Conservation (phyloP, 129 eudicot genomes). For the Centaurea solstitialis region DNA sequence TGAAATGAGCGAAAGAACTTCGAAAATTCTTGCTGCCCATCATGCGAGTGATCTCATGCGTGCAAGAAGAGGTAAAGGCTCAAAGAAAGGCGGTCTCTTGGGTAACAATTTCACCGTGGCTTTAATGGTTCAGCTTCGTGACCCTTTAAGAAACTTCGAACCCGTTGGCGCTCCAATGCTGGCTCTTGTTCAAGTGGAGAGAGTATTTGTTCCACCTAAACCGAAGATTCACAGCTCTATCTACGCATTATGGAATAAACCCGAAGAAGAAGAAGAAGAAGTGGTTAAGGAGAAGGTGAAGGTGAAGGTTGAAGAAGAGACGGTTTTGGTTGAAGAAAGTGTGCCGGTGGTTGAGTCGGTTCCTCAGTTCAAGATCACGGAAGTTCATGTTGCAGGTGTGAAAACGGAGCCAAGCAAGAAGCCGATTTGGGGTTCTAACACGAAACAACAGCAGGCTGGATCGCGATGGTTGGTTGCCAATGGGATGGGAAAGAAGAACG, state of each 20-base stretch:
- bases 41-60: conserved; percentile 72
- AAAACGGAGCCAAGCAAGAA: conserved; percentile 65
- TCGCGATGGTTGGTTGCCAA: conserved; percentile 95
- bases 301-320: conserved; percentile 33
- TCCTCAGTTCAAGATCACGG: conserved; percentile 66
- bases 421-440: conserved; percentile 72
- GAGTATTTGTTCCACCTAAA: conserved; percentile 81
- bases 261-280: conserved; percentile 48
- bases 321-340: conserved; percentile 42
- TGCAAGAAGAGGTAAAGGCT: conserved; percentile 67
- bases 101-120: conserved; percentile 96
- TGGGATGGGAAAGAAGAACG: conserved; percentile 93
- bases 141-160: conserved; percentile 82
- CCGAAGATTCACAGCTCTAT: conserved; percentile 64
- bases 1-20: conserved; percentile 74
- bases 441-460: conserved; percentile 75
- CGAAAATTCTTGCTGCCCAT: conserved; percentile 89
- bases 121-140: conserved; percentile 90
- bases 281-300: conserved; percentile 25
- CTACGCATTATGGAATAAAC: conserved; percentile 28
- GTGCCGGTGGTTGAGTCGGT: conserved; percentile 20
- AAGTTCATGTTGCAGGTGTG: conserved; percentile 92
- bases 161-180: conserved; percentile 98
- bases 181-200: conserved; percentile 88
- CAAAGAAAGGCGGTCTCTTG: conserved; percentile 70